Evolutionary conservation across 2,329 filamentous ascomycete species (phyloP), one percentile per base, ranked within the genome.

Genomic region (Aspergillus novoparasiticus): DNA sequence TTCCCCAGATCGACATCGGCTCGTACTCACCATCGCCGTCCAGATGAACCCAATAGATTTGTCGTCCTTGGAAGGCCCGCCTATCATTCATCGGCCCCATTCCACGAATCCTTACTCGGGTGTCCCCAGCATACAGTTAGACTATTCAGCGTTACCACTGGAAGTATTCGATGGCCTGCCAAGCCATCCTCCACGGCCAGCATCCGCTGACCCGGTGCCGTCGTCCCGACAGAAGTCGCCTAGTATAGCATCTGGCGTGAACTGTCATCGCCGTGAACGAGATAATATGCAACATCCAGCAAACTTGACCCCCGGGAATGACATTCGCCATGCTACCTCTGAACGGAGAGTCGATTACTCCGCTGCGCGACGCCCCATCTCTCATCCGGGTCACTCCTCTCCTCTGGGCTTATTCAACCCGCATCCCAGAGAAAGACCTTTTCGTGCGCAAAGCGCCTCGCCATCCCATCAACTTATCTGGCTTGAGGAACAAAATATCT

Each of bases 31-130:
- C 34, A 26, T 61, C 28, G n/a, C 26, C 23, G 39, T 43, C 41
- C 34, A 57, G 28, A 36, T 58, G 23, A 23, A 55, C 41, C 32
- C 34, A 57, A 71, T 70, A 71, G 76, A 78, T 60, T 71, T 78
- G 26, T 78, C 76, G 11, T 76, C 73, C 11, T 68, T 78, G 2
- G 76, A 76, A 67, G 76, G 76, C 3, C 73, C 73, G 50, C 75
- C 74, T 2, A 68, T 77, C 28, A 66, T 55, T 69, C 70, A 54
- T 59, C 64, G 28, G 36, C 41, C 32, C 6, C 53, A 46, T 41
- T 55, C 51, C 32, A 39, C 51, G 23, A 39, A 55, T 21, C 51
- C 51, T 23, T 57, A 34, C 36, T 41, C n/a, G 23, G 64, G 58
- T 48, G 26, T 65, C 28, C 62, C 62, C 23, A 64, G 63, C n/a